phyloP scores from a whole-genome alignment of 768 basidiomycete genomes.

The Porpolomopsis calyptriformis region DNA sequence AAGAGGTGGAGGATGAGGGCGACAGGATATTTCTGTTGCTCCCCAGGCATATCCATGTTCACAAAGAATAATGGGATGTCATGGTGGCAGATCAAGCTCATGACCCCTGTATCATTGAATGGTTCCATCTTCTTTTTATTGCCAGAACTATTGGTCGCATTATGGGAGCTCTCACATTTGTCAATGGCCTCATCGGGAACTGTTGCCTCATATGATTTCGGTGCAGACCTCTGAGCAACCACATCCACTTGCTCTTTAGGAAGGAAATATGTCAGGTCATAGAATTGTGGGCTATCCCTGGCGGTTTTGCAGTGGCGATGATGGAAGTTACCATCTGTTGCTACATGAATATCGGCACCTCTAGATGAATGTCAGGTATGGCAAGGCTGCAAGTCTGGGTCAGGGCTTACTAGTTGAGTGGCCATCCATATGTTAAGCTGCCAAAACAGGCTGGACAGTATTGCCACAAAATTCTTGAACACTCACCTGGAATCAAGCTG shows the following conservation, averaged over 20 bases:
- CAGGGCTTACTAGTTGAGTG: conserved; percentile 14
- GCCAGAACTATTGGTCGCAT: conserved; percentile 19
- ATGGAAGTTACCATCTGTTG: conserved; percentile 23
- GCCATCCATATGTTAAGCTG: conserved; percentile 15
- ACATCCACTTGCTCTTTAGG: conserved; percentile 14
- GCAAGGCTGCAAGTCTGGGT: not conserved
- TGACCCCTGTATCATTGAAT: conserved; percentile 20
- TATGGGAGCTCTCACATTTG: conserved; percentile 16
- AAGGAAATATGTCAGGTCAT: conserved; percentile 16
- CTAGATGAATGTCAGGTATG: conserved; percentile 10
- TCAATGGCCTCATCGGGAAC: conserved; percentile 19
- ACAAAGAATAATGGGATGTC: conserved; percentile 22
- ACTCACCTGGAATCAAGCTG: too few relatives aligned
- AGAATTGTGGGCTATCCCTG: conserved; percentile 16
- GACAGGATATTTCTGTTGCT: conserved; percentile 22
- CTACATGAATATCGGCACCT: conserved; percentile 28
- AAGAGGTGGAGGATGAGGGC: conserved; percentile 21
- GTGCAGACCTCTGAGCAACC: conserved; percentile 14
- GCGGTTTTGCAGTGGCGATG: conserved; percentile 14
- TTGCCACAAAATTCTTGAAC: not conserved
- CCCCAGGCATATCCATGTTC: conserved; percentile 24
- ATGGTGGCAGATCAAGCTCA: conserved; percentile 24
- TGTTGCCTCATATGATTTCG: conserved; percentile 4
- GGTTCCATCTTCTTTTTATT: conserved; percentile 9
- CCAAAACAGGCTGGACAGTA: conserved; percentile 26